Base-by-base conservation (phyloP, 805 yeast genomes). In the Hyphopichia homilentoma region DNA sequence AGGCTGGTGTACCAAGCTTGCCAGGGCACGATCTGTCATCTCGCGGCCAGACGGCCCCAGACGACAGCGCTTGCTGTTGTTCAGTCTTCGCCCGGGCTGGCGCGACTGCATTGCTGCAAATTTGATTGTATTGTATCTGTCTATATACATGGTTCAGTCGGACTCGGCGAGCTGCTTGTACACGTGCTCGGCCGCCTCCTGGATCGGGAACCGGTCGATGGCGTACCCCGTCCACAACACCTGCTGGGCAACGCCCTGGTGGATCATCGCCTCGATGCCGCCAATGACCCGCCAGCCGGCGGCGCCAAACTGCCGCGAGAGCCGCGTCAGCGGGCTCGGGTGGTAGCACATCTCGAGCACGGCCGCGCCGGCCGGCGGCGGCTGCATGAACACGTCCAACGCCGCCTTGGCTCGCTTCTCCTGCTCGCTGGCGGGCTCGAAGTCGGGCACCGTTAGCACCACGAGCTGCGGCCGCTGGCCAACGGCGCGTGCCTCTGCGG, bases 281-380 rank as follows among this genome's bases (percentile, higher is more conserved):
- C 46, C 40, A 7, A 58, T 55, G 6, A 57, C 61, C n/a, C 37
- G 34, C 62, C 61, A 58, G 4, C 45, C 45, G 6, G 37, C 37
- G 3, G 25, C 29, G 30, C 46, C 44, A 29, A 56, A 58, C 18
- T 48, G 53, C 21, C 29, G 36, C 32, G 43, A 54, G n/a, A 57
- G 40, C 16, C 46, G 31, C 5, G 62, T 58, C 6, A 29, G 26
- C n/a, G 50, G 47, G 13, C 37, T 43, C 2, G 64, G 64, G 28
- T 58, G 52, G 45, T 58, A 58, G 36, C 64, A 58, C 64, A 58
- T 58, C 33, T 58, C 64, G 13, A 58, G 38, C 13, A 57, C 60
- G n/a, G 42, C 40, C 3, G 47, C 50, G 11, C 59, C 61, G 18
- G 40, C 38, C 8, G 39, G 38, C 3, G 37, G 36, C 3, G 36